Evolutionary conservation across 2,329 filamentous ascomycete genomes (phyloP).

Genomic region (Graphilbum fragrans): DNA sequence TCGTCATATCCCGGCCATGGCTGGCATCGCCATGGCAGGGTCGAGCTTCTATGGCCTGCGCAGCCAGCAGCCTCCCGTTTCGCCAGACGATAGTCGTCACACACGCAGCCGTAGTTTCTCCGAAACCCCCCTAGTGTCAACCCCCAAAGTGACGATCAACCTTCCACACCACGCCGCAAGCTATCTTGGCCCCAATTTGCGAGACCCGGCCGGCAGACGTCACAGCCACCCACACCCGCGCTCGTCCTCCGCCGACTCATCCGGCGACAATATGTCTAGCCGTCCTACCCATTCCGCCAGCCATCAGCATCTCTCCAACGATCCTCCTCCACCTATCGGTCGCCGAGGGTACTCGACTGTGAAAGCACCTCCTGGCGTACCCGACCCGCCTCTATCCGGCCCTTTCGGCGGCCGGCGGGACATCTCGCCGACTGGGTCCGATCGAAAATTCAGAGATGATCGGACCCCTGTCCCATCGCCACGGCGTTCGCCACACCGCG

Average conservation of each 20-base stretch:
- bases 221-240: conserved; percentile 39
- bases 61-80: conserved; percentile 23
- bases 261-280: conserved; percentile 18
- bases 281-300: conserved; percentile 10
- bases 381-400: conserved; percentile 16
- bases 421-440: conserved; percentile 8
- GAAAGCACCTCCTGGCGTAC: conserved; percentile 12
- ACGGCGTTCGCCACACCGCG: conserved; percentile 9
- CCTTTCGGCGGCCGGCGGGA: conserved; percentile 6
- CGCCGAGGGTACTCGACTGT: conserved; percentile 19
- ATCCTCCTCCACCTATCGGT: conserved; percentile 16
- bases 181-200: conserved; percentile 23
- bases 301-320: conserved; percentile 11
- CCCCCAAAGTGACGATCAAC: conserved; percentile 8
- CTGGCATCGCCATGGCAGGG: conserved; percentile 8
- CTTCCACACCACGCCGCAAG: conserved; percentile 11
- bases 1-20: conserved; percentile 15
- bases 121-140: conserved; percentile 26
- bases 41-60: conserved; percentile 13
- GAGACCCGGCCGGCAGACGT: conserved; percentile 20
- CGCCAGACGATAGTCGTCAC: conserved; percentile 23
- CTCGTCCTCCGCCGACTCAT: conserved; percentile 29
- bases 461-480: conserved; percentile 1
- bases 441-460: conserved; percentile 7
- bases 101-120: conserved; percentile 37